A percentile compares a stretch with the other conserved stretches of the same genome.
These are phyloP conservation scores for Lasiosphaeria ovina DNA, from an alignment of 495 filamentous ascomycete genomes.

Conservation along the genomic window DNA sequence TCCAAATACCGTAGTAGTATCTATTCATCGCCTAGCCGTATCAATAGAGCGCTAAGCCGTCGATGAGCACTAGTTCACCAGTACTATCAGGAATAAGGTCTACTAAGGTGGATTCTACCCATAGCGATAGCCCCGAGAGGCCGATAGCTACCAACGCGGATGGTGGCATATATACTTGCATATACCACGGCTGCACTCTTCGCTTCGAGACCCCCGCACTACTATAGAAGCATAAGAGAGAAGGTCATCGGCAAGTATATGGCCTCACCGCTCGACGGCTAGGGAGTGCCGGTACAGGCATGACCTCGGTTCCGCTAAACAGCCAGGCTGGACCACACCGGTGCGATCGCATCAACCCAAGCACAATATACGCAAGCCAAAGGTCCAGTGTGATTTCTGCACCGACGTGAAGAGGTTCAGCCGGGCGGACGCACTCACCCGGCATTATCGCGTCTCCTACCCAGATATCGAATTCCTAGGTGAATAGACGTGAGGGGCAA, in stretches of 20 bases:
- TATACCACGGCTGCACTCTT: constrained; percentile 82
- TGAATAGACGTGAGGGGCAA: constrained; percentile 52
- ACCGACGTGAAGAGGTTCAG: constrained; percentile 95
- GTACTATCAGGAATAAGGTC: constrained; percentile 43
- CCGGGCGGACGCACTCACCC: constrained; percentile 82
- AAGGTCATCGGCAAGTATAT: constrained; percentile 73
- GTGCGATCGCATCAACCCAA: constrained; percentile 85
- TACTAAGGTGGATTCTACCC: constrained; percentile 29
- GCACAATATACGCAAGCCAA: constrained; percentile 92
- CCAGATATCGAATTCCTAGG: constrained; percentile 79
- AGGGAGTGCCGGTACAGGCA: constrained; percentile 16
- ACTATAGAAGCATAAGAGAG: constrained; percentile 93
- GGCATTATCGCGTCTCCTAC: constrained; percentile 90
- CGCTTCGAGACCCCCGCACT: constrained; percentile 84
- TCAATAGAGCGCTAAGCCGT: constrained; percentile 45
- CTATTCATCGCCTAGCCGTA: constrained; percentile 48
- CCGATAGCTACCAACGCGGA: constrained; percentile 68
- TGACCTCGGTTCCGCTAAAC: constrained; percentile 27
- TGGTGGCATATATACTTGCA: constrained; percentile 90
- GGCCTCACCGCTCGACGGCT: constrained; percentile 29
- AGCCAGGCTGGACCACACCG: constrained; percentile 32
- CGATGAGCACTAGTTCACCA: constrained; percentile 32
- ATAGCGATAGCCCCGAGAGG: constrained; percentile 38
- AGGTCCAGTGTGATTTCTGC: constrained; percentile 88
- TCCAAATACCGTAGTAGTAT: constrained; percentile 57